A percentile compares a stretch with the other conserved stretches of the same genome.
Evolutionary conservation across 2,329 filamentous ascomycete genomes (phyloP).

Genomic region (Seiridium unicorne): DNA sequence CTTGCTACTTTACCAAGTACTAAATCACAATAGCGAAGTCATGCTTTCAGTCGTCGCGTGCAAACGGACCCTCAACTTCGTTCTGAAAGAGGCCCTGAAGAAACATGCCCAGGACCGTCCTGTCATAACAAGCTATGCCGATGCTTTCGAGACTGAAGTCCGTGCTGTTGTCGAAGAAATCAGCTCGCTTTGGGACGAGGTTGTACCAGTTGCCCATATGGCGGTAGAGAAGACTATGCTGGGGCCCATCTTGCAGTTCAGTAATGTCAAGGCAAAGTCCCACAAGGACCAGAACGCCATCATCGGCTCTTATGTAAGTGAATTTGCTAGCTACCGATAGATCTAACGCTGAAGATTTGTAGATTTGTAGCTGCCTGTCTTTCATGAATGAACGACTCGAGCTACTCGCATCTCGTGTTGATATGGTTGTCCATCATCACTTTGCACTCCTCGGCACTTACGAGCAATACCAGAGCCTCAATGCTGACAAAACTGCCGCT

Average conservation of each 20-base stretch:
- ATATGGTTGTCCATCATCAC: slow-evolving; percentile 19
- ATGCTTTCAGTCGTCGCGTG: slow-evolving; percentile 19
- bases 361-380: slow-evolving; percentile 21
- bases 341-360: slow-evolving; percentile 2
- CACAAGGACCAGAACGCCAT: slow-evolving; percentile 12
- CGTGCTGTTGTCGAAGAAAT: slow-evolving; percentile 25
- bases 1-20: too few relatives aligned
- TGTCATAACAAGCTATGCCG: background rate
- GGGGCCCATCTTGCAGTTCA: slow-evolving; percentile 18
- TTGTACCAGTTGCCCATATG: slow-evolving; percentile 32
- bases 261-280: slow-evolving; percentile 9
- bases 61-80: slow-evolving; percentile 16
- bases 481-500: background rate
- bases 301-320: slow-evolving; percentile 18
- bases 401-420: slow-evolving; percentile 15
- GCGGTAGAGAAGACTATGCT: slow-evolving; percentile 28
- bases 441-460: slow-evolving; percentile 18
- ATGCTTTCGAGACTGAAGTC: slow-evolving; percentile 18
- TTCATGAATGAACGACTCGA: slow-evolving; percentile 24
- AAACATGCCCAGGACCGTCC: slow-evolving; percentile 10
- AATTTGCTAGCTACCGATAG: background rate
- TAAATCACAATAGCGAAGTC: slow-evolving; percentile 14
- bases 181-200: slow-evolving; percentile 31
- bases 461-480: slow-evolving; percentile 1
- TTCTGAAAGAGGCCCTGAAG: slow-evolving; percentile 15